Base-by-base conservation (phyloP, 2,329 filamentous ascomycete genomes). In the Didymella lethalis region DNA sequence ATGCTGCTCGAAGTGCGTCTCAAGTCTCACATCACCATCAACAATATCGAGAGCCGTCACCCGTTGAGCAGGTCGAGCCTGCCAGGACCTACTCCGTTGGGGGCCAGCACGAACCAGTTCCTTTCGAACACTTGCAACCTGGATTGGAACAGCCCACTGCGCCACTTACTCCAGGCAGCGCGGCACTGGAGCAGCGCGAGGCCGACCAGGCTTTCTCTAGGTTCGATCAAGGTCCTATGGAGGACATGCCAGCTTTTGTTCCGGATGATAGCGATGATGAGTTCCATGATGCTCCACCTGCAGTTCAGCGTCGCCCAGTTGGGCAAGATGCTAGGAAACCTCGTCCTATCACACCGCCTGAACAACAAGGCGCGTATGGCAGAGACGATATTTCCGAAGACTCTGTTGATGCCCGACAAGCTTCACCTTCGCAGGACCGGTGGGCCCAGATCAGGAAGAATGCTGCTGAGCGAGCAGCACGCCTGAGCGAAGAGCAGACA, bases 391-490 rank as follows among this genome's bases (percentile, higher is more conserved):
- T 74, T 1, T 82, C 80, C 0, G 79, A 81, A 54, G 71, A 77
- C 12, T 80, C 79, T 3, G 69, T 80, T 32, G 78, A 81, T n/a
- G 53, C 61, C 4, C 70, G 63, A 45, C 72, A 72, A 46, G 79
- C 81, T 12, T 75, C 71, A 34, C 77, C 70, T 20, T 67, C 71
- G 31, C 84, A 90, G 64, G 93, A 97, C 74, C 88, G 94, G 54
- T 99, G 95, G 95, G 94, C 94, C 0, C 92, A 96, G 78, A 97
- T 98, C 66, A 88, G 93, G 65, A 94, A 93, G 83, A 97, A 97
- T 70, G 95, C 95, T 11, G 93, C 93, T 3, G 90, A 95, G 62
- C 86, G 93, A 59, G 91, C 90, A 34, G 84, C 83, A 53, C 84
- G 87, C 61, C 82, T 86, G 43, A 87, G 85, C 53, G 90, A 92